A percentile compares a stretch with the other conserved stretches of the same genome.
Evolutionary conservation across 2,329 filamentous ascomycete species (phyloP).

Genomic region (Sarocladiaceae sp.): DNA sequence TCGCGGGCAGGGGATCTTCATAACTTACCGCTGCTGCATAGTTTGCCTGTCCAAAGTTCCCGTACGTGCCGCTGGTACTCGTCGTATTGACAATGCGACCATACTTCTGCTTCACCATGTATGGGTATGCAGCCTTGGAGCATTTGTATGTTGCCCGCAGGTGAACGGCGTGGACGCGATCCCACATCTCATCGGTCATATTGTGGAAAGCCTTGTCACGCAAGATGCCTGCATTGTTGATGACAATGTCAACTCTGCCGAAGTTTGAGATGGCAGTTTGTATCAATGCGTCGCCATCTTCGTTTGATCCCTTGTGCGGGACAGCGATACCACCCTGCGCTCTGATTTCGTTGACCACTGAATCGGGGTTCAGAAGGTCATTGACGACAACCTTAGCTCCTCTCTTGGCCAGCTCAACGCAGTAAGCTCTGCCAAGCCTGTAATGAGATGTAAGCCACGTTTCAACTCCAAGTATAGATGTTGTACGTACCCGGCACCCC

Average conservation of each 20-base stretch:
- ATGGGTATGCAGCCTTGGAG: slow-evolving; percentile 95
- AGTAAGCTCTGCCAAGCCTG: slow-evolving; percentile 92
- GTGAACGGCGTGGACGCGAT: slow-evolving; percentile 88
- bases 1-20: too few species aligned
- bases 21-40: slow-evolving; percentile 80
- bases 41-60: slow-evolving; percentile 98
- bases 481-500: slow-evolving; percentile 80
- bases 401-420: slow-evolving; percentile 78
- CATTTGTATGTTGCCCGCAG: slow-evolving; percentile 93
- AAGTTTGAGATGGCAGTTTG: slow-evolving; percentile 91
- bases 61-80: slow-evolving; percentile 95
- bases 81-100: slow-evolving; percentile 96
- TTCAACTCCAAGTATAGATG: too few species aligned
- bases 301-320: slow-evolving; percentile 88
- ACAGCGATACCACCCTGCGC: slow-evolving; percentile 84
- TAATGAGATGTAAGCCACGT: too few species aligned
- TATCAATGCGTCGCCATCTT: slow-evolving; percentile 86
- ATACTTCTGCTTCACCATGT: slow-evolving; percentile 98
- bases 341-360: slow-evolving; percentile 88
- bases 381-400: slow-evolving; percentile 90
- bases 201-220: slow-evolving; percentile 97
- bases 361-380: slow-evolving; percentile 88
- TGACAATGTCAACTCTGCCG: slow-evolving; percentile 87
- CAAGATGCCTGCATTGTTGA: slow-evolving; percentile 98
- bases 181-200: slow-evolving; percentile 94